Conservation (phyloP, 1,139 yeast species). For the Meyerozyma smithsonii region DNA sequence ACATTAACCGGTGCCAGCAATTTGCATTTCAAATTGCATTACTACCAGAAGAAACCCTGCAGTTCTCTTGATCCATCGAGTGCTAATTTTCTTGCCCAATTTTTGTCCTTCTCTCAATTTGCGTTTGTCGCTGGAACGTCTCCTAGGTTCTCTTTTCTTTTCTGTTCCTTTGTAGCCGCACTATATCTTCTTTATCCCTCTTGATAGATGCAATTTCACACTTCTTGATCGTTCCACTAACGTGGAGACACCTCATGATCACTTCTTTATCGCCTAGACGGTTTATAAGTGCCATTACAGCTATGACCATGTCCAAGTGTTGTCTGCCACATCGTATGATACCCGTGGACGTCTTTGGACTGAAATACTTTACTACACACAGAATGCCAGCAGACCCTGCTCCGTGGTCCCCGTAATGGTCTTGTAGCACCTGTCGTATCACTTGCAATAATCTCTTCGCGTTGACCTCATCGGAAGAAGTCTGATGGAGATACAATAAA, state of each 20-base stretch:
- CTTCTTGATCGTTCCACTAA: slow-evolving; percentile 87
- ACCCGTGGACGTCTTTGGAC: slow-evolving; percentile 78
- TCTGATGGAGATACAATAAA: slow-evolving; percentile 42
- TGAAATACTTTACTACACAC: slow-evolving; percentile 72
- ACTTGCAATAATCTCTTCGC: slow-evolving; percentile 46
- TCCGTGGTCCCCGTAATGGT: slow-evolving; percentile 76
- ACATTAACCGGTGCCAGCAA: too few species aligned
- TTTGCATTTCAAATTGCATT: too few species aligned
- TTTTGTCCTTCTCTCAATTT: not conserved
- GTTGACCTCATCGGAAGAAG: slow-evolving; percentile 43
- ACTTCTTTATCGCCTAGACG: slow-evolving; percentile 49
- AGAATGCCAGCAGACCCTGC: slow-evolving; percentile 60
- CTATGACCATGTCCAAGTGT: slow-evolving; percentile 57
- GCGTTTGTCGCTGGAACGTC: not conserved
- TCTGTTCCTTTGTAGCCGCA: not conserved
- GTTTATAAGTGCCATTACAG: slow-evolving; percentile 64
- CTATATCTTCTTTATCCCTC: slow-evolving; percentile 26
- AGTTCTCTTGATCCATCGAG: too few species aligned
- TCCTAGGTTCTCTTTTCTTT: not conserved
- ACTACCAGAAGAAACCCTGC: too few species aligned
- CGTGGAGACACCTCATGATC: slow-evolving; percentile 59
- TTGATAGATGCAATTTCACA: slow-evolving; percentile 65
- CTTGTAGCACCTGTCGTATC: slow-evolving; percentile 49
- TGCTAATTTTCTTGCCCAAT: too few species aligned
- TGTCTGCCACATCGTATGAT: slow-evolving; percentile 74